Percentiles rank a stretch among this genome's conserved stretches.
These are phyloP conservation scores for Juncus effusus DNA, from an alignment of 176 grass and related monocot species.

Conservation along the genomic window DNA sequence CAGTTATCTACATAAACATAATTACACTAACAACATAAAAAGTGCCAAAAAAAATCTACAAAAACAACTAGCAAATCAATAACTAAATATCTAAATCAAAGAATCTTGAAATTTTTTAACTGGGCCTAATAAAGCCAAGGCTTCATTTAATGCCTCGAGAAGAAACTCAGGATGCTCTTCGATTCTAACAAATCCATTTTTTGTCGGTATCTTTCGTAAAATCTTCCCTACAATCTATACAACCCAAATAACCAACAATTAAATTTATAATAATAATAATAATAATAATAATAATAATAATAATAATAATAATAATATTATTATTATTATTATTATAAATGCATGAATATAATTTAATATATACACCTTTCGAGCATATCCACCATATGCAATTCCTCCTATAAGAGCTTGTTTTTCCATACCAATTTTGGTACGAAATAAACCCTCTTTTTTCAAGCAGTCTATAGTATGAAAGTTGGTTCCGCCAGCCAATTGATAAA, in stretches of 20 bases:
- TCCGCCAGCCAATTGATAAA: constrained; percentile 87
- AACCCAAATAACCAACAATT: neutral
- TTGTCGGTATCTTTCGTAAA: constrained; percentile 43
- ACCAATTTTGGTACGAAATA: constrained; percentile 47
- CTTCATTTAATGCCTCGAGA: constrained; percentile 63
- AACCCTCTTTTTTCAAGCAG: constrained; percentile 61
- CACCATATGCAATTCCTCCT: constrained; percentile 90
- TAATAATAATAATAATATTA: no score
- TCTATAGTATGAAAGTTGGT: constrained; percentile 75
- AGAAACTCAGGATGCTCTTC: constrained; percentile 68
- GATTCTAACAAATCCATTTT: constrained; percentile 32
- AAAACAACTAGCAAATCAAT: neutral
- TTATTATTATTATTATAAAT: no score
- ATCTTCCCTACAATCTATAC: constrained; percentile 72
- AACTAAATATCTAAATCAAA: constrained; percentile 2
- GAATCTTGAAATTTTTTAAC: constrained; percentile 48
- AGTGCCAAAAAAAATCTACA: no score
- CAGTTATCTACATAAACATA: no score
- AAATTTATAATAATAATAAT: no score
- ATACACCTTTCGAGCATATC: constrained; percentile 82
- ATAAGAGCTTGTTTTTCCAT: constrained; percentile 57
- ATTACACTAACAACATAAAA: no score
- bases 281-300: no score
- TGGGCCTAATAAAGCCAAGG: constrained; percentile 52
- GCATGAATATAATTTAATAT: no score